Percentiles rank a stretch among this genome's conserved stretches.
Evolutionary conservation across 2,329 filamentous ascomycete species (phyloP).

Genomic region (Phialophora expanda): DNA sequence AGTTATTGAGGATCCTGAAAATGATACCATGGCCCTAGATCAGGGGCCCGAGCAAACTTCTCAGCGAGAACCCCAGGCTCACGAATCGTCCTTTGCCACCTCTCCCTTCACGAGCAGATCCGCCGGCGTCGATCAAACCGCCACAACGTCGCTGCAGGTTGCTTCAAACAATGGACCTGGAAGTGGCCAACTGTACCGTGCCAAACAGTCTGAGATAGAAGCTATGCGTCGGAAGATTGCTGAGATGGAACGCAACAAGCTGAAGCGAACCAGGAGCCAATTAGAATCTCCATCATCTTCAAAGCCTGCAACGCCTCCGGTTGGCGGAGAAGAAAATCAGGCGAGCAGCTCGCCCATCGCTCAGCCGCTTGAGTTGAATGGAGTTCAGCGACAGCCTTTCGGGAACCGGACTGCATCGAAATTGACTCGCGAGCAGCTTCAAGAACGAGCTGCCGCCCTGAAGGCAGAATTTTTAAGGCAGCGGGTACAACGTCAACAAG

Average conservation of each 20-base stretch:
- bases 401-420: constrained; percentile 25
- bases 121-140: constrained; percentile 1
- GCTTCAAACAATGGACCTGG: constrained; percentile 38
- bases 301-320: constrained; percentile 36
- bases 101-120: constrained; percentile 26
- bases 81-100: constrained; percentile 40
- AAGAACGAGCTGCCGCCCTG: constrained; percentile 33
- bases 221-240: constrained; percentile 57
- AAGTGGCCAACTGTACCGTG: constrained; percentile 50
- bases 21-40: constrained; percentile 23
- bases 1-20: constrained; percentile 25
- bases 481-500: constrained; percentile 52
- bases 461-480: constrained; percentile 45
- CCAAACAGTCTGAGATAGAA: constrained; percentile 56
- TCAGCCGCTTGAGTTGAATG: constrained; percentile 8
- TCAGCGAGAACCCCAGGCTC: constrained; percentile 5
- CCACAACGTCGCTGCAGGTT: constrained; percentile 4
- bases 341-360: constrained; percentile 21
- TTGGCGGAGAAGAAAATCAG: constrained; percentile 16
- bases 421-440: constrained; percentile 34
- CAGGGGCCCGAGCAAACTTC: constrained; percentile 20
- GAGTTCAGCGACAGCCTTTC: constrained; percentile 12
- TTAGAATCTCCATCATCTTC: constrained; percentile 45
- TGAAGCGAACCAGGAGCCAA: constrained; percentile 47
- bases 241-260: constrained; percentile 53